These are phyloP conservation scores for Aquanectria penicillioides DNA, from an alignment of 2,329 filamentous ascomycete genomes.

Conservation along the genomic window DNA sequence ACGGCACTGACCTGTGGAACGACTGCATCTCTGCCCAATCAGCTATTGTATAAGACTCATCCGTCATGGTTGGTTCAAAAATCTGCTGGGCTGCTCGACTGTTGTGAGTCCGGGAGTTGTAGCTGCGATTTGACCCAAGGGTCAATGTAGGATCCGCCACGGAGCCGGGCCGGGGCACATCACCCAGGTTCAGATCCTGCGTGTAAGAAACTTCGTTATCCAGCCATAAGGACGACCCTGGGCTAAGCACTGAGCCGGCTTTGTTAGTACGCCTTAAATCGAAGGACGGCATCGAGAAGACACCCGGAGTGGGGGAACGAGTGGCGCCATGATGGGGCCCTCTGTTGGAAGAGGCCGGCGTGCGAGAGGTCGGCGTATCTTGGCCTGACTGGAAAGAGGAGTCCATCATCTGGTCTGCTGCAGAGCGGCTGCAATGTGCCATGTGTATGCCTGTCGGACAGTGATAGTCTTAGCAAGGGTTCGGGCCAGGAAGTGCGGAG, in stretches of 20 bases:
- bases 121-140: too few species aligned
- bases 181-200: too few species aligned
- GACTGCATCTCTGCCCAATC: too few species aligned
- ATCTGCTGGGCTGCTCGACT: too few species aligned
- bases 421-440: background rate
- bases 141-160: too few species aligned
- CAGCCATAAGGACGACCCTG: too few species aligned
- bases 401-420: background rate
- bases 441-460: background rate
- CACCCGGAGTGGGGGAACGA: background rate
- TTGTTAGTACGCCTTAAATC: background rate
- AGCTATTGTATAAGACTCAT: too few species aligned
- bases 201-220: too few species aligned
- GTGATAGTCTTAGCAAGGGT: background rate
- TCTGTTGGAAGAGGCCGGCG: background rate
- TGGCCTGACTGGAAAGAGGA: background rate
- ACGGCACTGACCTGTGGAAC: too few species aligned
- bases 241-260: background rate
- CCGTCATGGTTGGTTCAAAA: too few species aligned
- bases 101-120: too few species aligned
- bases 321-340: background rate
- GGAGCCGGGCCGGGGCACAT: too few species aligned
- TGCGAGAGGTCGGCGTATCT: background rate
- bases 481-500: background rate
- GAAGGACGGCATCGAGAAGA: background rate